These are phyloP conservation scores for Blumeria graminis DNA, from an alignment of 2,329 filamentous ascomycete species.

Conservation along the genomic window DNA sequence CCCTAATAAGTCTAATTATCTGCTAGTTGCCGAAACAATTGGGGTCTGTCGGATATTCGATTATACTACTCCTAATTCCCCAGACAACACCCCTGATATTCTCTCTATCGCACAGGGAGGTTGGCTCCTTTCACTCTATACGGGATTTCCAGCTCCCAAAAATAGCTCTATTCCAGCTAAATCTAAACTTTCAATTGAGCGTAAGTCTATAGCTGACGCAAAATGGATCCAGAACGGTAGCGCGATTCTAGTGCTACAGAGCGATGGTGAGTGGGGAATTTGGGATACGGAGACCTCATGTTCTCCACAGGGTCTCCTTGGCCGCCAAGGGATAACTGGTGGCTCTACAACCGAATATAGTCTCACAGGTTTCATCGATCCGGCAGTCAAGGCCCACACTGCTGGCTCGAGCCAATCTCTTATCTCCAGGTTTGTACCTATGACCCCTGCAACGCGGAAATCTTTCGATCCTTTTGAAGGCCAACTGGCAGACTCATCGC, in stretches of 20 bases:
- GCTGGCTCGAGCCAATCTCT: slow-evolving; percentile 11
- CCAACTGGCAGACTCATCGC: slow-evolving; percentile 3
- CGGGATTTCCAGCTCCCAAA: slow-evolving; percentile 11
- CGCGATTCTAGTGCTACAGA: slow-evolving; percentile 31
- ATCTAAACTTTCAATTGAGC: slow-evolving; percentile 20
- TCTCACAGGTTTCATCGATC: slow-evolving; percentile 33
- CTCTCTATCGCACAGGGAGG: slow-evolving; percentile 26
- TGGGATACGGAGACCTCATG: slow-evolving; percentile 36
- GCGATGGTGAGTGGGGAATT: slow-evolving; percentile 42
- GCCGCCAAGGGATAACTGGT: slow-evolving; percentile 21
- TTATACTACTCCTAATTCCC: slow-evolving; percentile 28
- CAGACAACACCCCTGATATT: slow-evolving; percentile 23
- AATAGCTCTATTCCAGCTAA: slow-evolving; percentile 13
- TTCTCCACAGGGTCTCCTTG: slow-evolving; percentile 19
- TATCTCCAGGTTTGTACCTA: slow-evolving; percentile 31
- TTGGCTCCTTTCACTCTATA: slow-evolving; percentile 37
- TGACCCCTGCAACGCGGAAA: slow-evolving; percentile 35
- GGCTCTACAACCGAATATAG: slow-evolving; percentile 34
- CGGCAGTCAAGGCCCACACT: slow-evolving; percentile 17
- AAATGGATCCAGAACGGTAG: slow-evolving; percentile 36
- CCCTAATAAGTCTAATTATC: slow-evolving; percentile 22
- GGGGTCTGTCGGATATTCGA: slow-evolving; percentile 38
- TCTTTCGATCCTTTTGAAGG: slow-evolving; percentile 11
- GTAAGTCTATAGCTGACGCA: slow-evolving; percentile 37
- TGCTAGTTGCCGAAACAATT: slow-evolving; percentile 29